Percentiles rank a stretch among this genome's conserved stretches.
These are phyloP conservation scores for Alloteropsis semialata DNA, from an alignment of 176 grass and related monocot species.

Conservation along the genomic window DNA sequence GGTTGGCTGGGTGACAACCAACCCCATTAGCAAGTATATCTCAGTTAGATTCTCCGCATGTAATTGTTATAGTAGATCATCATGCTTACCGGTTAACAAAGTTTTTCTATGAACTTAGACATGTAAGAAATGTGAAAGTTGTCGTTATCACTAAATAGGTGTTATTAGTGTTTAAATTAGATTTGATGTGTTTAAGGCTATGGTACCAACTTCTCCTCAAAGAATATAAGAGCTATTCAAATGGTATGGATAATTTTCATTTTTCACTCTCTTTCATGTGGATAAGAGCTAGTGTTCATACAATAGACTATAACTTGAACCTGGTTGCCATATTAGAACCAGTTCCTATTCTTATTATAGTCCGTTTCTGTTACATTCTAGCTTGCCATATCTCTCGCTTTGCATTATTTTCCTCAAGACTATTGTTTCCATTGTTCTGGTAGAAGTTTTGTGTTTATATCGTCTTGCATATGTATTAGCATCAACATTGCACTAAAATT, in stretches of 20 bases:
- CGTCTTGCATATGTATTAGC: neutral
- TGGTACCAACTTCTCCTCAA: neutral
- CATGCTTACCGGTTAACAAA: constrained; percentile 8
- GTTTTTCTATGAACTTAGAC: constrained; percentile 2
- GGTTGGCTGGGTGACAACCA: neutral
- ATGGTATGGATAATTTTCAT: neutral
- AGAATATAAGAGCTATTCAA: neutral
- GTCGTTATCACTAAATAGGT: neutral
- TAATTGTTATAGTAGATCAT: neutral
- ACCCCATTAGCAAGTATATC: neutral
- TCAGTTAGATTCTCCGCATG: neutral
- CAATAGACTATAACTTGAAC: too few relatives aligned
- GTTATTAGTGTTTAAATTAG: neutral
- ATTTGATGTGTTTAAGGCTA: neutral
- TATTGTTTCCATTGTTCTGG: neutral
- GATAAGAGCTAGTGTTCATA: neutral
- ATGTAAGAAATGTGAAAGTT: neutral
- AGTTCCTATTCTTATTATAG: too few relatives aligned
- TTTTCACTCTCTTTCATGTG: neutral
- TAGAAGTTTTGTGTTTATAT: neutral
- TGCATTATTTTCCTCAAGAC: neutral
- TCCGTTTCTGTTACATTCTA: neutral
- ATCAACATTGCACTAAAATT: neutral
- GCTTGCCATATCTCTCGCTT: neutral
- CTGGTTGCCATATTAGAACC: too few relatives aligned